Base-by-base conservation (phyloP, 768 basidiomycete species). In the Pleurotus tuoliensis region DNA sequence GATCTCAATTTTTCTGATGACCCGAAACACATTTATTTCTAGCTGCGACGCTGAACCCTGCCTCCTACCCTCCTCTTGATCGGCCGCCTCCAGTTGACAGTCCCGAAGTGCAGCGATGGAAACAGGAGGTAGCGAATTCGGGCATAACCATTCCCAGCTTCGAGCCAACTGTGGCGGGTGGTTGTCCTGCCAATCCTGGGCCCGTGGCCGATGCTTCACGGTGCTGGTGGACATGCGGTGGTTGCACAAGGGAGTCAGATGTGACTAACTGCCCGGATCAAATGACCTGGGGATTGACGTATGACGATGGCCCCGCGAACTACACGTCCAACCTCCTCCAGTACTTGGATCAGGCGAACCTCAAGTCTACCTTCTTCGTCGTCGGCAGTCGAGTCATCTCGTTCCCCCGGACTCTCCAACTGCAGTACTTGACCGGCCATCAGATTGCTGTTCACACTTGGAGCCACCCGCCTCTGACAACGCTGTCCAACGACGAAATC, bases 341-440 rank as follows among this genome's bases (percentile, higher is more conserved):
- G 53, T 94, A 89, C 70, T 76, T 94, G 34, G 78, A 86, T 57
- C 67, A 79, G 43, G 64, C 78, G 49, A 72, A 84, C 50, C 76
- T 95, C 67, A 86, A 82, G 66, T 80, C 90, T 2, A 96, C 94
- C 1, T 93, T 95, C 78, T 96, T 94, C 69, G 80, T 85, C 58
- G 89, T 94, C 58, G 91, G 93, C 47, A 93, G 92, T 27, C 85
- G 92, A 51, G 83, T 74, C 46, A 80, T 92, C 59, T 84, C 83
- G 0, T 82, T 84, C 69, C 91, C 91, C 1, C 68, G 73, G 20
- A 83, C 83, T 62, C 71, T 92, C 6, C 90, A 90, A 65, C 70
- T 78, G 15, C 83, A 94, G 74, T 92, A 91, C 74, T 82, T 92
- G 78, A 66, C 66, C 30, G 82, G 84, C 5, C 91, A 96, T 65